Base-by-base conservation (phyloP, 257 asterid species). In the Solanum peruvianum region DNA sequence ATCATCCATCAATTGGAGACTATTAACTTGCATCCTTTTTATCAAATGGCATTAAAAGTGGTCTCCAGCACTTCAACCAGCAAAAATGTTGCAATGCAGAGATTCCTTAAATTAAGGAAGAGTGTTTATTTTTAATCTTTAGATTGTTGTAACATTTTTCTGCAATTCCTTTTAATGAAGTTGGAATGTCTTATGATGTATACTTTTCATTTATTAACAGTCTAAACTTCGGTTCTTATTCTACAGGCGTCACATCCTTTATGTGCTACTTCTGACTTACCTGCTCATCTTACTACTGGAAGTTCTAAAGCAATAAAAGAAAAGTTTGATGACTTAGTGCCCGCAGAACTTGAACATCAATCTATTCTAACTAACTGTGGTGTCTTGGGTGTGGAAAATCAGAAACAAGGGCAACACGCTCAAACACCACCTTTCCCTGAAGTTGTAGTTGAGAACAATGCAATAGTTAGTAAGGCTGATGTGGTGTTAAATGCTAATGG, bases 21-120 rank as follows among this genome's bases (percentile, higher is more conserved):
- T 86, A 29, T 73, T 81, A 71, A 91, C 98, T 94, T 92, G 94
- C 99, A 88, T 96, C 98, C 83, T 93, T 96, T 92, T 93, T 95
- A 90, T 96, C 99, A 83, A 91, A 94, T 87, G 98, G 98, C 96
- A 93, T 94, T 91, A 95, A 78, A 96, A 95, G 88, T 98, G 99
- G 91, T 96, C 99, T 90, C 98, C 90, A 78, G 91, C 93, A 87
- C 98, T 96, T 76, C 95, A 91, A 86, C 98, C 94, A 91, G 98
- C 98, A 88, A 96, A 98, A 88, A 96, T 71, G 98, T 96, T 95
- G 2, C 37, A 66, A 66, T 66, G 37, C 72, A 25, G 72, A 66
- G 72, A 25, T 66, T 66, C 75, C 23, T 67, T 13, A 27, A 67
- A 67, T 67, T 13, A 67, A 27, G 39, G 29, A 73, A 37, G 33